phyloP scores from a whole-genome alignment of 352 stramenopile species.

The Globisporangium mamillatum region DNA sequence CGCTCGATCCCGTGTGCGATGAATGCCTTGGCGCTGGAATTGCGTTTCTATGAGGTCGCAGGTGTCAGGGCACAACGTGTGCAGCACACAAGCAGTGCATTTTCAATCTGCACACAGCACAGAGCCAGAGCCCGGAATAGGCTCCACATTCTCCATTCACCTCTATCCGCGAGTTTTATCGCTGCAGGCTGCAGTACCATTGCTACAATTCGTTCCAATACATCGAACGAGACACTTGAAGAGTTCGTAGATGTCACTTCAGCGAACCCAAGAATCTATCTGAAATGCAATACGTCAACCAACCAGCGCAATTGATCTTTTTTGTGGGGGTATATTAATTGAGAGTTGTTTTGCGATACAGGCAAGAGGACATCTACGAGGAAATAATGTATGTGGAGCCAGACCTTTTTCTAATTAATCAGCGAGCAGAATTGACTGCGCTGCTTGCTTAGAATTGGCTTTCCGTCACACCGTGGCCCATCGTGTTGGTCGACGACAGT shows the following conservation, averaged over 20 bases:
- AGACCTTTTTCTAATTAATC: not conserved
- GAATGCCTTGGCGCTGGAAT: not conserved
- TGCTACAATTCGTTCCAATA: no score
- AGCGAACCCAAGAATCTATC: no score
- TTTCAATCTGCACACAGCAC: no score
- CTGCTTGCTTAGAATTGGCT: conserved; percentile 88
- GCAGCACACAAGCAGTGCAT: no score
- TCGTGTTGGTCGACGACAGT: conserved; percentile 95
- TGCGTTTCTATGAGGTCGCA: not conserved
- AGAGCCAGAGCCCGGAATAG: no score
- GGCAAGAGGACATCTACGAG: not conserved
- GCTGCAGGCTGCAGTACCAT: no score
- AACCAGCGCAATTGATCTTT: not conserved
- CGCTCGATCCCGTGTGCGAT: not conserved
- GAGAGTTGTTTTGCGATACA: not conserved
- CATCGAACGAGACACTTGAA: no score
- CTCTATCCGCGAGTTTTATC: no score
- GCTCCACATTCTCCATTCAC: no score
- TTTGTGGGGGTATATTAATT: not conserved
- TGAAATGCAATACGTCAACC: not conserved
- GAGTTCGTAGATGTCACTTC: no score
- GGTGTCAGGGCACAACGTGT: not conserved
- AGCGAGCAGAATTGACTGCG: not conserved
- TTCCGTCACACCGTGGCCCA: conserved; percentile 97
- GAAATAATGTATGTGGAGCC: conserved; percentile 13